Base-by-base conservation (phyloP, 2,329 filamentous ascomycete species). In the Drechslera avenae region DNA sequence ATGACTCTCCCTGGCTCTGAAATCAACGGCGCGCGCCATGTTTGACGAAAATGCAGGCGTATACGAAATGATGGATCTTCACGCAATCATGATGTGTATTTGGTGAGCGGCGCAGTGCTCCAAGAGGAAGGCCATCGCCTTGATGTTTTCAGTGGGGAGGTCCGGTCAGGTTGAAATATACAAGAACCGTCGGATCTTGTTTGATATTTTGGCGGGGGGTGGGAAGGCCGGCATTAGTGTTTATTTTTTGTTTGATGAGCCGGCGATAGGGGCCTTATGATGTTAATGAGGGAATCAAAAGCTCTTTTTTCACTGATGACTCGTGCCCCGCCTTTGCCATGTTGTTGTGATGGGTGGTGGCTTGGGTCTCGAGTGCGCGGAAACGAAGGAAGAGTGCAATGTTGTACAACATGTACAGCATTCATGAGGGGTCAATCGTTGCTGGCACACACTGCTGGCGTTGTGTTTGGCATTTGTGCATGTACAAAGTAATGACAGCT, bases 251-350 rank as follows among this genome's bases (percentile, higher is more conserved):
- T 54, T 39, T 32, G 52, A 62, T 43, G 56, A 60, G 56, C 53
- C 54, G 53, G 63, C 50, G 63, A 61, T 48, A 40, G 44, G 53
- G 60, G 49, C 52, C 55, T 65, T 59, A 62, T 67, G 65, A 70
- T 52, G 63, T 67, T 66, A 66, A 69, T 65, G 67, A 72, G 68
- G 61, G 63, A 73, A 72, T 71, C 61, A 73, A 73, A 73, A 73
- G 69, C 68, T 71, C 60, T 68, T 65, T 60, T 59, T 59, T 17
- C 44, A 52, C 32, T 48, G 41, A 30, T 32, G 28, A 13, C 13
- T 37, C 42, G 19, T 41, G 42, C 33, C n/a, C n/a, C n/a, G n/a
- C n/a, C 17, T 4, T 28, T 34, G 39, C n/a, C 28, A 18, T 50
- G 36, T 35, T 28, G 17, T n/a, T 50, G 35, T 31, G 17, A 19